phyloP scores from a whole-genome alignment of 176 grass and related monocot genomes.

The Dactylis glomerata region DNA sequence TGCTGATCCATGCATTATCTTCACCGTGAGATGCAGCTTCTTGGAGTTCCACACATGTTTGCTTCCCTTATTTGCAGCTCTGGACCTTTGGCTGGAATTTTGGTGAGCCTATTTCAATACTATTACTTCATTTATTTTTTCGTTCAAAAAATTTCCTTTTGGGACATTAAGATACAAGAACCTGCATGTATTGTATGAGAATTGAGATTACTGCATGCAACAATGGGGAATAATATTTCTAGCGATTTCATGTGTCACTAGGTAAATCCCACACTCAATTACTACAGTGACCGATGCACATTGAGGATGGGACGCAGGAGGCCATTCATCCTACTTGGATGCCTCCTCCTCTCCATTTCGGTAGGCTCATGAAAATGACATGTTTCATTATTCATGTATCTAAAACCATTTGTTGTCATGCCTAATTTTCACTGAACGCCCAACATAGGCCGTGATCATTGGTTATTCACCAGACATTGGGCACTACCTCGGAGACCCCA shows the following conservation, averaged over 20 bases:
- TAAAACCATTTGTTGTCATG: neutral
- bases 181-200: neutral
- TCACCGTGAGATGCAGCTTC: neutral
- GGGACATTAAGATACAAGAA: neutral
- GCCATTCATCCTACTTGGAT: neutral
- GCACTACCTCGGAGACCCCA: neutral
- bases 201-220: neutral
- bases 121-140: neutral
- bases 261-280: neutral
- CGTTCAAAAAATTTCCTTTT: neutral
- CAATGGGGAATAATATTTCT: neutral
- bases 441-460: neutral
- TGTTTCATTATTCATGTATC: neutral
- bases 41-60: neutral
- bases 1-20: neutral
- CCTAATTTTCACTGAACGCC: neutral
- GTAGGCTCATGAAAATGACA: neutral
- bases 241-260: neutral
- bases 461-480: neutral
- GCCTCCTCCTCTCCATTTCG: neutral
- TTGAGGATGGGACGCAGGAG: neutral
- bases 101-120: neutral
- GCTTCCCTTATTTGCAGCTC: neutral
- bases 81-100: neutral
- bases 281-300: neutral